A percentile compares a stretch with the other conserved stretches of the same genome.
phyloP scores from a whole-genome alignment of 192 early-diverging fungal species.

The Cetraspora pellucida region DNA sequence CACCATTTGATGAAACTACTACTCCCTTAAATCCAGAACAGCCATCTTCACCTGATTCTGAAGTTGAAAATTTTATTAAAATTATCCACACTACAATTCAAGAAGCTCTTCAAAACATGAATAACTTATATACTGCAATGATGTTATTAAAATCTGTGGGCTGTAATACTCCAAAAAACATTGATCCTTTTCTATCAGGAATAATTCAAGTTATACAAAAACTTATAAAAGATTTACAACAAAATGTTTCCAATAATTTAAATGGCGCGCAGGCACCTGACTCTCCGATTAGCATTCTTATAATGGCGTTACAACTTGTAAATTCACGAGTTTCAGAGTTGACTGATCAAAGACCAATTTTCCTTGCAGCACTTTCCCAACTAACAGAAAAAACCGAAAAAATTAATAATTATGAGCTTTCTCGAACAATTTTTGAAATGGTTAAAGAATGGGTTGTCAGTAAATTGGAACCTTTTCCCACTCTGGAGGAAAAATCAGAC shows the following conservation, averaged over 20 bases:
- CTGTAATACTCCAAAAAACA: slow-evolving; percentile 62
- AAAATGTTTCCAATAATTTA: slow-evolving; percentile 30
- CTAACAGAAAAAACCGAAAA: slow-evolving; percentile 88
- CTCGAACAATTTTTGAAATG: slow-evolving; percentile 79
- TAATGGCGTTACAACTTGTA: slow-evolving; percentile 55
- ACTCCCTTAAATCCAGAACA: slow-evolving; percentile 26
- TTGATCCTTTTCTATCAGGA: slow-evolving; percentile 72
- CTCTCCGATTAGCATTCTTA: slow-evolving; percentile 54
- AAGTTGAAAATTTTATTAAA: slow-evolving; percentile 57
- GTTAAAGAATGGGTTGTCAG: slow-evolving; percentile 85
- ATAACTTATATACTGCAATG: slow-evolving; percentile 68
- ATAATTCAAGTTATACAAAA: slow-evolving; percentile 85
- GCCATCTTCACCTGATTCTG: slow-evolving; percentile 32
- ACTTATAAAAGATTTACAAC: slow-evolving; percentile 80
- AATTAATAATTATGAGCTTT: slow-evolving; percentile 72
- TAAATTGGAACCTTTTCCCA: slow-evolving; percentile 86
- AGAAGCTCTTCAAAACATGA: slow-evolving; percentile 66
- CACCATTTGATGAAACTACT: slow-evolving; percentile 46
- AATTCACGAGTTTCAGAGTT: slow-evolving; percentile 67
- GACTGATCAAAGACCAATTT: slow-evolving; percentile 86
- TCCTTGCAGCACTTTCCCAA: slow-evolving; percentile 77
- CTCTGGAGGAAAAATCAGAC: slow-evolving; percentile 94
- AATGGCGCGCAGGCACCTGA: slow-evolving; percentile 37
- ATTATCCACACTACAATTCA: slow-evolving; percentile 66
- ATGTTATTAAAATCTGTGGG: slow-evolving; percentile 68